These are phyloP conservation scores for Skeletonema grethae DNA, from an alignment of 108 stramenopile genomes.

Conservation along the genomic window DNA sequence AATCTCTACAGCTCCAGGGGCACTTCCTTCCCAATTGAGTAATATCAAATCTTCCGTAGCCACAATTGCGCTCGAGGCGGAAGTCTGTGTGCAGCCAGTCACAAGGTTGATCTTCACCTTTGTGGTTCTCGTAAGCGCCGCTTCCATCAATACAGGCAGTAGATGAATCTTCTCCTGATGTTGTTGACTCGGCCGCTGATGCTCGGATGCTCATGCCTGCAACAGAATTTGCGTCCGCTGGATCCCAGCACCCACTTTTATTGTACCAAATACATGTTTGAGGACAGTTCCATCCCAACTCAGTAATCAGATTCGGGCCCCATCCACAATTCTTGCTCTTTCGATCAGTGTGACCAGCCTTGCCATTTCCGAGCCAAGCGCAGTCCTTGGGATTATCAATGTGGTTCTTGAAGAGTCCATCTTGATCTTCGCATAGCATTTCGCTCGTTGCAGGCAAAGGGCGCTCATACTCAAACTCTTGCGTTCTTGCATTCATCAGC, in stretches of 20 bases:
- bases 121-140: constrained; percentile 24
- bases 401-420: constrained; percentile 27
- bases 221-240: neutral
- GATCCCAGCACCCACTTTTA: constrained; percentile 18
- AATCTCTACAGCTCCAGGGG: constrained; percentile 36
- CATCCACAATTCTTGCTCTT: constrained; percentile 40
- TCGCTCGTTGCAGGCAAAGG: neutral
- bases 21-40: constrained; percentile 36
- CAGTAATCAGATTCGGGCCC: constrained; percentile 24
- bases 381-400: constrained; percentile 20
- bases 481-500: neutral
- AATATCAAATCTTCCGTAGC: constrained; percentile 16
- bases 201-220: constrained; percentile 4
- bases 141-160: constrained; percentile 28
- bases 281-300: constrained; percentile 31
- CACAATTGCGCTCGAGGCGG: constrained; percentile 26
- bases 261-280: constrained; percentile 38
- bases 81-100: constrained; percentile 27
- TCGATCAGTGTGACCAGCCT: constrained; percentile 31
- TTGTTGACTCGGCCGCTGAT: neutral
- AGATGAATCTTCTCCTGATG: neutral
- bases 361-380: constrained; percentile 29
- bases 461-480: neutral
- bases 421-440: constrained; percentile 6
- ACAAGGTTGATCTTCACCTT: constrained; percentile 14